These are phyloP conservation scores for Paraphoma sp. DNA, from an alignment of 2,329 filamentous ascomycete species.

Conservation along the genomic window DNA sequence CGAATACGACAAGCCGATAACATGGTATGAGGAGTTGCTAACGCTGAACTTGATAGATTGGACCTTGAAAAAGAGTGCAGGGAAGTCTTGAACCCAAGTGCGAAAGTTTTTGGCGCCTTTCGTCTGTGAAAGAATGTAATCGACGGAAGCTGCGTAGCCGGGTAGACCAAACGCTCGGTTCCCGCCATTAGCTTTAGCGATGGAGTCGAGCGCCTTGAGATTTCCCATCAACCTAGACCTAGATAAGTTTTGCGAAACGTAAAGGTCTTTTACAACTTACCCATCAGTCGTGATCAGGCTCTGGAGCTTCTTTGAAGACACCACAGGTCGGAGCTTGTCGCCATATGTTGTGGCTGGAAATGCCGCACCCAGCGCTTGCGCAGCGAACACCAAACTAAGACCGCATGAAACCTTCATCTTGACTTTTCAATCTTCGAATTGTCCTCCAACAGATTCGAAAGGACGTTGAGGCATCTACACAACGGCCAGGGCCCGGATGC, in stretches of 20 bases:
- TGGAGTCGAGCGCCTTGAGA: conserved; percentile 62
- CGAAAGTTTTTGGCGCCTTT: conserved; percentile 47
- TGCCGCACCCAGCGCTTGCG: conserved; percentile 31
- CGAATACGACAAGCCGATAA: conserved; percentile 55
- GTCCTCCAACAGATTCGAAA: not conserved
- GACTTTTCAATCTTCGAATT: conserved; percentile 5
- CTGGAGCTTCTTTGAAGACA: conserved; percentile 51
- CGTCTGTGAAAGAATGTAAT: conserved; percentile 62
- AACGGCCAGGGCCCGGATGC: conserved; percentile 2
- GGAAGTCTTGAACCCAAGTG: conserved; percentile 59
- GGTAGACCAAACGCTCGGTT: conserved; percentile 67
- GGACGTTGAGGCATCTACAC: not conserved
- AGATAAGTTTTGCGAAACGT: no score
- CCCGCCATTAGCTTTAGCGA: conserved; percentile 62
- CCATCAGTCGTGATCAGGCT: conserved; percentile 48
- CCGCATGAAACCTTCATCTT: conserved; percentile 38
- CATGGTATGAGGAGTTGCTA: conserved; percentile 45
- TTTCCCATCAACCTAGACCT: conserved; percentile 58
- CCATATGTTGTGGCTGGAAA: conserved; percentile 29
- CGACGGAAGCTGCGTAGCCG: conserved; percentile 64
- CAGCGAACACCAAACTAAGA: conserved; percentile 31
- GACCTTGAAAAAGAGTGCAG: conserved; percentile 53
- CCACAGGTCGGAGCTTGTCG: conserved; percentile 26
- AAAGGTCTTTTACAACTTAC: conserved; percentile 21
- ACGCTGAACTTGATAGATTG: conserved; percentile 51